phyloP scores from a whole-genome alignment of 345 rosid genomes.

The Combretum micranthum region DNA sequence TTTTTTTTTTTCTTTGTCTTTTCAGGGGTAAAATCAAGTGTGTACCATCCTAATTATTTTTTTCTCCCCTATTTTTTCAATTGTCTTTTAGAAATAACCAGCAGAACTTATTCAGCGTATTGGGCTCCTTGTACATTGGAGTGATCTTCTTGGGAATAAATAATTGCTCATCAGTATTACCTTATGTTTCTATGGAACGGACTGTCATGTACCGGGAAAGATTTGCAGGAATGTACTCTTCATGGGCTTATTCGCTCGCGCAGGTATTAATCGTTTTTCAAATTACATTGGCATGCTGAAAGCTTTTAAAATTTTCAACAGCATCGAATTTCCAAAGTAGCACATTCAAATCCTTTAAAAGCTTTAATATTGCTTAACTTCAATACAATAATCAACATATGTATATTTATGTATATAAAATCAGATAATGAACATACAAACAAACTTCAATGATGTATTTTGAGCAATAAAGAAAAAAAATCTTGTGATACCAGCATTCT shows the following conservation, averaged over 20 bases:
- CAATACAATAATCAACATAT: too few species aligned
- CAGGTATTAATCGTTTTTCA: constrained; percentile 28
- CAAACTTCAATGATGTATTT: too few species aligned
- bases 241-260: constrained; percentile 61
- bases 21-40: too few species aligned
- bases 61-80: neutral
- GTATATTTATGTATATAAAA: too few species aligned
- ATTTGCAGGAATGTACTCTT: constrained; percentile 82
- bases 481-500: too few species aligned
- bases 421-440: too few species aligned
- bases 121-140: constrained; percentile 44
- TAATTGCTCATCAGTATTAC: constrained; percentile 55
- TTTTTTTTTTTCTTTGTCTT: too few species aligned
- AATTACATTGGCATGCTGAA: neutral
- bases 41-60: neutral
- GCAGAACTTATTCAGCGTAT: constrained; percentile 53
- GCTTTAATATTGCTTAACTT: too few species aligned
- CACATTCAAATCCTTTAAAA: too few species aligned
- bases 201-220: constrained; percentile 67
- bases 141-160: constrained; percentile 54
- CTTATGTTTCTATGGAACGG: constrained; percentile 49
- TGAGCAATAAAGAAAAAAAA: too few species aligned
- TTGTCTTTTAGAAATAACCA: constrained; percentile 39
- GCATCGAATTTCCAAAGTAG: too few species aligned
- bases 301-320: neutral